phyloP scores from a whole-genome alignment of 768 basidiomycete species.

The Sarcomyxa edulis region DNA sequence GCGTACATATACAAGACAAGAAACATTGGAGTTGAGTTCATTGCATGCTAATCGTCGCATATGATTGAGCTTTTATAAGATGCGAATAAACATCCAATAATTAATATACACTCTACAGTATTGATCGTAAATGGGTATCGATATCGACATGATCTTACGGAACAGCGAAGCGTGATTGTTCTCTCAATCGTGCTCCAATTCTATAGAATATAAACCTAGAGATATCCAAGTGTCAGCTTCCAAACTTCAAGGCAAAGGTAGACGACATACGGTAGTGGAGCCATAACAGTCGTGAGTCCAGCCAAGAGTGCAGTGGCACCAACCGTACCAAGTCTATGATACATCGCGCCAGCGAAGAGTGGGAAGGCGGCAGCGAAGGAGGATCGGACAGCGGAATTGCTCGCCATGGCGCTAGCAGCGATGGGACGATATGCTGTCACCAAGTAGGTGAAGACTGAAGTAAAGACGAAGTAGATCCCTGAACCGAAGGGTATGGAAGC shows the following conservation, averaged over 20 bases:
- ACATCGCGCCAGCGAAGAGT: constrained; percentile 61
- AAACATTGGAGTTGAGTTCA: too few species aligned
- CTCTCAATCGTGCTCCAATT: constrained; percentile 39
- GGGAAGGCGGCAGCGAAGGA: constrained; percentile 61
- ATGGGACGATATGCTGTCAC: constrained; percentile 65
- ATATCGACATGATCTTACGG: too few species aligned
- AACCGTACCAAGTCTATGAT: constrained; percentile 60
- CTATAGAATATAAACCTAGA: constrained; percentile 41
- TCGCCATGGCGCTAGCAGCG: constrained; percentile 61
- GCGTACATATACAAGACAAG: too few species aligned
- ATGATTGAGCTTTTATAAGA: too few species aligned
- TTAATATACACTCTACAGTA: too few species aligned
- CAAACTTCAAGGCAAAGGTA: neutral
- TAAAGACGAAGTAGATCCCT: constrained; percentile 64
- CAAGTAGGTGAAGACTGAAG: constrained; percentile 65
- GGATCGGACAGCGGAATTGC: constrained; percentile 59
- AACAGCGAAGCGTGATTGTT: constrained; percentile 35
- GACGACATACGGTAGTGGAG: constrained; percentile 51
- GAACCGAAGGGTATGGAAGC: constrained; percentile 61
- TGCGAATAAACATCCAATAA: too few species aligned
- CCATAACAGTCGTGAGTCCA: constrained; percentile 55
- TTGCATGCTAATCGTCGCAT: too few species aligned
- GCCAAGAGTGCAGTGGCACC: constrained; percentile 71
- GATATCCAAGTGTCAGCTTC: neutral
- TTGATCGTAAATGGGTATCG: too few species aligned